phyloP scores from a whole-genome alignment of 176 grass and related monocot genomes.

The Carex pumila region DNA sequence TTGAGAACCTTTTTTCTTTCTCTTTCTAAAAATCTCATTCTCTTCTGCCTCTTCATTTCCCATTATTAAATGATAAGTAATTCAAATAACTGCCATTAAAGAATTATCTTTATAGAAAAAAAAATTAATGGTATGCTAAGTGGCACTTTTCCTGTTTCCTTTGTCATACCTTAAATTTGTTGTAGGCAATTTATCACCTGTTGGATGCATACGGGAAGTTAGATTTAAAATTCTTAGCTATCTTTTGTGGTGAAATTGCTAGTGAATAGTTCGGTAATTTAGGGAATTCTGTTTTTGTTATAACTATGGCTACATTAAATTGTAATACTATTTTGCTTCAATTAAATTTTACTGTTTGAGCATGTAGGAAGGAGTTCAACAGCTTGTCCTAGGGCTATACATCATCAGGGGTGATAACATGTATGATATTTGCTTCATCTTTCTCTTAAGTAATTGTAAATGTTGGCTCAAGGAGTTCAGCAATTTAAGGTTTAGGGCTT shows the following conservation, averaged over 20 bases:
- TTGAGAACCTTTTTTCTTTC: background rate
- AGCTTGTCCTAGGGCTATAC: conserved; percentile 82
- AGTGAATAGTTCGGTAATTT: background rate
- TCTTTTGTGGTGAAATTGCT: background rate
- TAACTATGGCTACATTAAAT: background rate
- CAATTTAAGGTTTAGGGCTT: too few relatives aligned
- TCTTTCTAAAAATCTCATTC: background rate
- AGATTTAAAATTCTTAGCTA: background rate
- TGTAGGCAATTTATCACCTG: background rate
- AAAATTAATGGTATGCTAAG: background rate
- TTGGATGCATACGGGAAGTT: background rate
- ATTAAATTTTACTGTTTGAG: background rate
- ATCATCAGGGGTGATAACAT: conserved; percentile 95
- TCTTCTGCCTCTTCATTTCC: background rate
- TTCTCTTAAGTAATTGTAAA: background rate
- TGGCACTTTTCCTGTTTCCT: background rate
- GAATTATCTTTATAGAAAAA: background rate
- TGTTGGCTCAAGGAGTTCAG: too few relatives aligned
- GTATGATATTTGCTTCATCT: conserved; percentile 30
- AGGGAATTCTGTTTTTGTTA: background rate
- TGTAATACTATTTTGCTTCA: background rate
- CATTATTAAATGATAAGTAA: background rate
- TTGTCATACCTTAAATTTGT: background rate
- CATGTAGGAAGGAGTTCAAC: conserved; percentile 78
- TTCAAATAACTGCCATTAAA: background rate